Conservation (phyloP, 345 rosid genomes). For the Euphorbia tirucalli region DNA sequence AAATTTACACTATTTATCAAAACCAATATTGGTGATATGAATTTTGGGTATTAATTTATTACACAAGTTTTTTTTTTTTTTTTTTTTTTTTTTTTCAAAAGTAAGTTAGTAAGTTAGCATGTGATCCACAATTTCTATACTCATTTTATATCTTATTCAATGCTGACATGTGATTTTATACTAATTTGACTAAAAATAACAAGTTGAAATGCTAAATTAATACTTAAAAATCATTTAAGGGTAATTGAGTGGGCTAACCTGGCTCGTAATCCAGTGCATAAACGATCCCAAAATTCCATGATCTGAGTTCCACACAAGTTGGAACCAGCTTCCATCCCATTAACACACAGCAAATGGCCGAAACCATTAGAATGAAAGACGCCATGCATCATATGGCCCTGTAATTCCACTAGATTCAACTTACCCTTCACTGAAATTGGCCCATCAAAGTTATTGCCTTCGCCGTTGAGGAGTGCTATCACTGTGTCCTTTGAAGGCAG, state of each 20-base stretch:
- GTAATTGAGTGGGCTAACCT: constrained; percentile 41
- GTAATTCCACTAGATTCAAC: constrained; percentile 47
- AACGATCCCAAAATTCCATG: constrained; percentile 92
- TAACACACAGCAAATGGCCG: constrained; percentile 76
- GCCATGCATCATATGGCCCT: constrained; percentile 70
- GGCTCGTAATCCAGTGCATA: constrained; percentile 69
- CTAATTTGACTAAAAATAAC: no score
- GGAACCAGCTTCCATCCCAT: constrained; percentile 69
- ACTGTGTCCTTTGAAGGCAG: constrained; percentile 64
- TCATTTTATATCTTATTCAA: no score
- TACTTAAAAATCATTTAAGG: no score
- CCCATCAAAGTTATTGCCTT: constrained; percentile 24
- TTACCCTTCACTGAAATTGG: constrained; percentile 31
- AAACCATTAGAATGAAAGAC: constrained; percentile 86
- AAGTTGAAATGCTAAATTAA: no score
- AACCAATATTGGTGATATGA: no score
- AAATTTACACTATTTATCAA: no score
- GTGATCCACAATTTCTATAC: no score
- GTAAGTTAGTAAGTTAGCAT: no score
- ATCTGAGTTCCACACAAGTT: constrained; percentile 62
- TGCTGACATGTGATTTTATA: no score
- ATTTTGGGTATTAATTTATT: no score
- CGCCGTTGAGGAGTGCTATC: constrained; percentile 41
- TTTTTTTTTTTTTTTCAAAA: no score
- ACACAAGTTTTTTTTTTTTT: no score